A percentile compares a stretch with the other conserved stretches of the same genome.
These are phyloP conservation scores for Thielaviopsis populi DNA, from an alignment of 2,329 filamentous ascomycete species.

Conservation along the genomic window DNA sequence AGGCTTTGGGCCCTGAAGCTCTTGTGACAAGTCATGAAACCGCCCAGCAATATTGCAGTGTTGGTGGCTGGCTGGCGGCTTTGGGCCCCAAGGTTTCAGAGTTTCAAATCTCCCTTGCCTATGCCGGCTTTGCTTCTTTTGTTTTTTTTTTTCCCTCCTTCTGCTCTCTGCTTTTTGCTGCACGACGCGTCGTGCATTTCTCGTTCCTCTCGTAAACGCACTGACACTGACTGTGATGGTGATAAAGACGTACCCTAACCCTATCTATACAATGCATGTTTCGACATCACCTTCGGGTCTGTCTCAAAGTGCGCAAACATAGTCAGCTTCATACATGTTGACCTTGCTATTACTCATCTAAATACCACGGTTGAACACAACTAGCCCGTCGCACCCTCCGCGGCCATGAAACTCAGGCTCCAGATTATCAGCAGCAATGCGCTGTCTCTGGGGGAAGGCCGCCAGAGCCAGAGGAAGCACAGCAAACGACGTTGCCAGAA, in stretches of 20 bases:
- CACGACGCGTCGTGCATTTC: not conserved
- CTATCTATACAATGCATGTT: too few relatives aligned
- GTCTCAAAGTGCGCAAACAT: too few relatives aligned
- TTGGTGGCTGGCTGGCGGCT: not conserved
- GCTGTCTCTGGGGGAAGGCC: slow-evolving; percentile 83
- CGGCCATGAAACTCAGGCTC: slow-evolving; percentile 77
- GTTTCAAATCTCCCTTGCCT: not conserved
- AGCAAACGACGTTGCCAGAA: slow-evolving; percentile 72
- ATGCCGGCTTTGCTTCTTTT: not conserved
- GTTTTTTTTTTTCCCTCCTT: not conserved
- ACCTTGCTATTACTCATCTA: slow-evolving; percentile 27
- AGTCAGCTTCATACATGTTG: not conserved
- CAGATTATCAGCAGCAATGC: slow-evolving; percentile 56
- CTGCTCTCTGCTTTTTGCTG: not conserved
- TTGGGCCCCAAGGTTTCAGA: not conserved
- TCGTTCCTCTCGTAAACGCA: not conserved
- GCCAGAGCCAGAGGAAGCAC: slow-evolving; percentile 80
- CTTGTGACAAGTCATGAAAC: slow-evolving; percentile 5
- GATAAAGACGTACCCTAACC: too few relatives aligned
- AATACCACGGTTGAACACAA: slow-evolving; percentile 96
- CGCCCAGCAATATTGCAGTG: not conserved
- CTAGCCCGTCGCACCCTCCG: slow-evolving; percentile 63
- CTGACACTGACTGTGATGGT: not conserved
- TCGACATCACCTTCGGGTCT: too few relatives aligned
- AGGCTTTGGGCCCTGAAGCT: not conserved